Percentiles rank a stretch among this genome's conserved stretches.
Conservation (phyloP, 768 basidiomycete genomes). For the Tricholoma terreum region DNA sequence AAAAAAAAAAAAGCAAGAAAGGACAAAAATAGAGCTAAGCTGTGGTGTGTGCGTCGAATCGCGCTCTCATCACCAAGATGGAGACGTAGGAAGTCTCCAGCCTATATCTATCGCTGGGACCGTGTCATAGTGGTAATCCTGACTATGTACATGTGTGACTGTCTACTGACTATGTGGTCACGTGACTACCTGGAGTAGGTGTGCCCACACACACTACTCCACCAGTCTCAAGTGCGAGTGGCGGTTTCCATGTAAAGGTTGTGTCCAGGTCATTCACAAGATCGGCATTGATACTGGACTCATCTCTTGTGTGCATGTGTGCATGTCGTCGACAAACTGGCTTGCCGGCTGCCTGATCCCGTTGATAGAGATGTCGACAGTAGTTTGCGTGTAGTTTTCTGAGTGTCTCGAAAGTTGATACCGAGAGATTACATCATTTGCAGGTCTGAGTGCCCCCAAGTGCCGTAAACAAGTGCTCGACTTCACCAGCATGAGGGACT, state of each 20-base stretch:
- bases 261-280: neutral
- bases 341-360: neutral
- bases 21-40: too few relatives aligned
- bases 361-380: neutral
- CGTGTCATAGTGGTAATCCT: too few relatives aligned
- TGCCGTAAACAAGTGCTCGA: constrained; percentile 22
- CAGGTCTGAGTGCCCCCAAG: constrained; percentile 8
- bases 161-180: too few relatives aligned
- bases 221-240: neutral
- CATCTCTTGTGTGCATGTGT: neutral
- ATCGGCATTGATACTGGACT: neutral
- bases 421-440: neutral
- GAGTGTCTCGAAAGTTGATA: neutral
- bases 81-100: too few relatives aligned
- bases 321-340: neutral
- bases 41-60: too few relatives aligned
- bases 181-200: too few relatives aligned
- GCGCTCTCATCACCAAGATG: too few relatives aligned
- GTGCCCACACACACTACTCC: too few relatives aligned
- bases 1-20: too few relatives aligned
- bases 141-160: too few relatives aligned
- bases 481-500: constrained; percentile 28
- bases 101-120: too few relatives aligned
- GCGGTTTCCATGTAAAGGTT: neutral
- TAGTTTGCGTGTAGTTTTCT: neutral